Evolutionary conservation across 441 rosid genomes (phyloP).

Genomic region (Syzygium malaccense): DNA sequence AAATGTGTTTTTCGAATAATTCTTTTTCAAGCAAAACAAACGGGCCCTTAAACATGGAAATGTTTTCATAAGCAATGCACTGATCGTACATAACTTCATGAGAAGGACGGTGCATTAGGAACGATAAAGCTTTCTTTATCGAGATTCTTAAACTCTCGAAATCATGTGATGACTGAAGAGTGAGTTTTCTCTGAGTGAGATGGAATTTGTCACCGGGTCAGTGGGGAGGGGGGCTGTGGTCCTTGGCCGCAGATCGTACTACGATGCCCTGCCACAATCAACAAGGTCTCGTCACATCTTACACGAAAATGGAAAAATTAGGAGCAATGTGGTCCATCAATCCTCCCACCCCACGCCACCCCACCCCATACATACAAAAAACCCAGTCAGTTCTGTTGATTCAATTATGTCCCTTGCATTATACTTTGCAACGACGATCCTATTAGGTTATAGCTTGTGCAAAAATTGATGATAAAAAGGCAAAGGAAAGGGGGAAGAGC

Average conservation of each 20-base stretch:
- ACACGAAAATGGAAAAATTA: conserved; percentile 21
- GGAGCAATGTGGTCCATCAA: conserved; percentile 26
- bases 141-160: not conserved
- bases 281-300: conserved; percentile 40
- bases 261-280: conserved; percentile 12
- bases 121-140: not conserved
- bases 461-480: not conserved
- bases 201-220: conserved; percentile 1
- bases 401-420: not conserved
- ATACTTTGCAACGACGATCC: not conserved
- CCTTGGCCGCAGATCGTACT: conserved; percentile 18
- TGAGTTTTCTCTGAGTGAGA: not conserved
- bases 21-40: no score
- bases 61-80: no score
- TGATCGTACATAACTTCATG: no score
- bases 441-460: not conserved
- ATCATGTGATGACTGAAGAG: not conserved
- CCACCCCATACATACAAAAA: not conserved
- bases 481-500: not conserved
- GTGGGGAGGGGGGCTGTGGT: conserved; percentile 13
- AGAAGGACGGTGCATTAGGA: not conserved
- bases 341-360: not conserved
- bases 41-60: no score
- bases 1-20: no score
- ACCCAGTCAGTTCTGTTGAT: not conserved